phyloP scores from a whole-genome alignment of 2,329 filamentous ascomycete species.

The Aureobasidium lini region DNA sequence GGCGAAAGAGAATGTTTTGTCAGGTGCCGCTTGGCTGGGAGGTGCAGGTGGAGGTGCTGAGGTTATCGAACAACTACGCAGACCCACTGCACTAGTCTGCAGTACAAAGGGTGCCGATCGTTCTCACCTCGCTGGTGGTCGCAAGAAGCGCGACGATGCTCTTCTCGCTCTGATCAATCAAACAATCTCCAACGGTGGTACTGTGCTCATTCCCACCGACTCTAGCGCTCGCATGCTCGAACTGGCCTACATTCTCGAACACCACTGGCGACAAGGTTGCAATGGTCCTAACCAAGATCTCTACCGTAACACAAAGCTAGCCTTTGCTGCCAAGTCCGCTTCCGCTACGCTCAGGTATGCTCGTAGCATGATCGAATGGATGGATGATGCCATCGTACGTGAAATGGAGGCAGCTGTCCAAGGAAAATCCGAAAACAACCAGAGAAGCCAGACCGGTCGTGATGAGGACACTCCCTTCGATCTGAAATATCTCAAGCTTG shows the following conservation, averaged over 20 bases:
- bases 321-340: constrained; percentile 77
- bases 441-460: constrained; percentile 20
- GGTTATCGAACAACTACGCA: constrained; percentile 86
- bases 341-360: constrained; percentile 85
- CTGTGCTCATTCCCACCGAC: constrained; percentile 87
- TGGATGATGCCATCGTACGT: constrained; percentile 90
- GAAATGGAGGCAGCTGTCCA: constrained; percentile 49
- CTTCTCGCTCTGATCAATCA: constrained; percentile 74
- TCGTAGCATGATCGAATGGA: constrained; percentile 96
- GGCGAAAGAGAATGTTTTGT: constrained; percentile 88
- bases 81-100: constrained; percentile 89
- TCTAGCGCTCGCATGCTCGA: constrained; percentile 93
- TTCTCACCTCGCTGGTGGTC: constrained; percentile 49
- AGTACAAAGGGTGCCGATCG: constrained; percentile 75
- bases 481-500: constrained; percentile 73
- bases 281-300: constrained; percentile 32
- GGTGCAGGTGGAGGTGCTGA: constrained; percentile 76
- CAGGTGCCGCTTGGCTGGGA: constrained; percentile 88
- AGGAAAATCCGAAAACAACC: constrained; percentile 26
- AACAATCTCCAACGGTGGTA: constrained; percentile 74
- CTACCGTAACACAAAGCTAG: constrained; percentile 53
- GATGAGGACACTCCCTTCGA: constrained; percentile 69
- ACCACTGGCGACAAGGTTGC: constrained; percentile 65
- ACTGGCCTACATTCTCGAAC: constrained; percentile 83
- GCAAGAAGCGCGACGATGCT: constrained; percentile 76